These are phyloP conservation scores for Fremontodendron californicum DNA, from an alignment of 345 rosid genomes.

Conservation along the genomic window DNA sequence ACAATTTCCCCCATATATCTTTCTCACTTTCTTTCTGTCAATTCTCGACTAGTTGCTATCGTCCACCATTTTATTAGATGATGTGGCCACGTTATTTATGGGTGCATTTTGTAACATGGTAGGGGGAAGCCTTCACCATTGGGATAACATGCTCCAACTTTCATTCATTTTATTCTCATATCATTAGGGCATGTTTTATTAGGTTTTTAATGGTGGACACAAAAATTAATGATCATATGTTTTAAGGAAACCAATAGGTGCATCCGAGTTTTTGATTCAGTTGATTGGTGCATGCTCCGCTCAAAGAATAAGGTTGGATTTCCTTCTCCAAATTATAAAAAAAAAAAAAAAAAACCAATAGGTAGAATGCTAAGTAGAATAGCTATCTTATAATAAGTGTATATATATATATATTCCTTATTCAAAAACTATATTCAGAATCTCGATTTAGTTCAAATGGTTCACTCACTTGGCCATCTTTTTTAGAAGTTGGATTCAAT, in stretches of 20 bases:
- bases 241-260: neutral
- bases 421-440: too few species aligned
- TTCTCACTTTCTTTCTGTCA: neutral
- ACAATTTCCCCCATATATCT: neutral
- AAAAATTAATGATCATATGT: neutral
- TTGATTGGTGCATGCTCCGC: too few species aligned
- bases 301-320: too few species aligned
- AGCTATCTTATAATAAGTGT: too few species aligned
- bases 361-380: too few species aligned
- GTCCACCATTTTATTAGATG: neutral
- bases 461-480: too few species aligned
- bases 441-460: too few species aligned
- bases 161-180: neutral
- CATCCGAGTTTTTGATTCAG: too few species aligned
- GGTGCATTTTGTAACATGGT: neutral
- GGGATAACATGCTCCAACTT: neutral
- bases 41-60: neutral
- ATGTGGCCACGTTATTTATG: conserved; percentile 28
- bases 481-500: too few species aligned
- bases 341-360: too few species aligned
- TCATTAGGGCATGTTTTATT: neutral
- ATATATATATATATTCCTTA: too few species aligned
- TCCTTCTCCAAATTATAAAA: too few species aligned
- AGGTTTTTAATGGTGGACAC: neutral
- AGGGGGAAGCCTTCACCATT: neutral